A percentile compares a stretch with the other conserved stretches of the same genome.
phyloP scores from a whole-genome alignment of 2,329 filamentous ascomycete species.

The Aurifilum marmelostoma region DNA sequence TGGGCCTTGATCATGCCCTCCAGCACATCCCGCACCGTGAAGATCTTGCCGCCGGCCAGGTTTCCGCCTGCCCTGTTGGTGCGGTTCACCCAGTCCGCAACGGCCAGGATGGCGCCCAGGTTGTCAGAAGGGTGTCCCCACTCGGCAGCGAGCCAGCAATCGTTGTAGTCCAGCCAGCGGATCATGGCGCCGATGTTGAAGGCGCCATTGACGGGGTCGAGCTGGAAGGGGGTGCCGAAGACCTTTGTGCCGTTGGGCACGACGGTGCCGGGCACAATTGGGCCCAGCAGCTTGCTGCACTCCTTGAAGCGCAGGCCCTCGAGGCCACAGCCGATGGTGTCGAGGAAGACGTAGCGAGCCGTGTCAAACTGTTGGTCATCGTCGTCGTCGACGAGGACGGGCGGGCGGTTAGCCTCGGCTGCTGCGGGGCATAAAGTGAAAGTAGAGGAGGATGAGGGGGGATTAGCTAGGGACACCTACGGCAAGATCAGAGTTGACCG shows the following conservation, averaged over 20 bases:
- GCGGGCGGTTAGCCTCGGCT: slow-evolving; percentile 31
- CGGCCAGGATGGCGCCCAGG: slow-evolving; percentile 92
- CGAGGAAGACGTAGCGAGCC: slow-evolving; percentile 92
- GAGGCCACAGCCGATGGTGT: slow-evolving; percentile 94
- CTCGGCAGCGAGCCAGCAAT: slow-evolving; percentile 98
- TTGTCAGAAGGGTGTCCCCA: slow-evolving; percentile 99
- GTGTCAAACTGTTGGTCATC: slow-evolving; percentile 74
- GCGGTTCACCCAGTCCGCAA: slow-evolving; percentile 96
- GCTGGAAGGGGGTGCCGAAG: slow-evolving; percentile 87
- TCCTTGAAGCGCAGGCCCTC: slow-evolving; percentile 95
- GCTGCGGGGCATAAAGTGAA: slow-evolving; percentile 13
- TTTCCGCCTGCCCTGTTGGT: slow-evolving; percentile 78
- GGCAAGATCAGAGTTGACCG: slow-evolving; percentile 88
- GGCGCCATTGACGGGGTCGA: slow-evolving; percentile 92
- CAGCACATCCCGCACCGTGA: slow-evolving; percentile 87
- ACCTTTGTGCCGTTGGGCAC: slow-evolving; percentile 93
- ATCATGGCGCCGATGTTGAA: slow-evolving; percentile 99
- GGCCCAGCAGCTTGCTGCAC: slow-evolving; percentile 92
- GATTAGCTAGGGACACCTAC: slow-evolving; percentile 57
- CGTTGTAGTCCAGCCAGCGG: slow-evolving; percentile 99
- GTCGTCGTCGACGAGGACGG: not conserved
- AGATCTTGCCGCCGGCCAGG: slow-evolving; percentile 83
- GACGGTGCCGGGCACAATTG: slow-evolving; percentile 84
- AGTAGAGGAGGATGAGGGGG: slow-evolving; percentile 3
- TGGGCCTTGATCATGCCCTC: slow-evolving; percentile 99